Evolutionary conservation across 495 filamentous ascomycete species (phyloP).

Genomic region (Penicillium flavigenum): DNA sequence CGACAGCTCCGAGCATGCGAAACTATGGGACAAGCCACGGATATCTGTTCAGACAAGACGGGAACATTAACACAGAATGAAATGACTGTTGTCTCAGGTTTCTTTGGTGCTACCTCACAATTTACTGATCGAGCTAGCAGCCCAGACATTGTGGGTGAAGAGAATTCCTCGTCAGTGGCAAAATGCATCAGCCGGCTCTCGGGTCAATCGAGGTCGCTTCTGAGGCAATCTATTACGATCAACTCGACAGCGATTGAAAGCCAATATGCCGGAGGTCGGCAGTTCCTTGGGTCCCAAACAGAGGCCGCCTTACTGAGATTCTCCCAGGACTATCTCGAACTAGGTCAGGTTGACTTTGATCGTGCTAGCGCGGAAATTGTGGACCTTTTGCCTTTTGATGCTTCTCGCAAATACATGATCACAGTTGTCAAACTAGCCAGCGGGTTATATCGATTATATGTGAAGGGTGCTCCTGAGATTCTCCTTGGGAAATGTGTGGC

Average conservation of each 20-base stretch:
- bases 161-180: neutral
- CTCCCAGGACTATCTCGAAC: constrained; percentile 52
- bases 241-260: constrained; percentile 60
- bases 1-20: constrained; percentile 56
- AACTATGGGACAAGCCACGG: constrained; percentile 61
- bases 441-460: constrained; percentile 51
- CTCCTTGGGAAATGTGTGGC: constrained; percentile 43
- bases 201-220: constrained; percentile 9
- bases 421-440: constrained; percentile 48
- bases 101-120: constrained; percentile 34
- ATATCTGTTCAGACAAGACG: constrained; percentile 60
- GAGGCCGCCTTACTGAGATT: constrained; percentile 57
- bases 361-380: constrained; percentile 49
- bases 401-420: constrained; percentile 59
- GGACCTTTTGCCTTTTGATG: constrained; percentile 61
- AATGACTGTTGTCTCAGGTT: constrained; percentile 59
- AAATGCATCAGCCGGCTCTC: neutral
- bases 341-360: constrained; percentile 47
- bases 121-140: neutral
- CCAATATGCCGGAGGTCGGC: constrained; percentile 43
- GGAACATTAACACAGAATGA: constrained; percentile 59
- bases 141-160: neutral
- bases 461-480: constrained; percentile 62
- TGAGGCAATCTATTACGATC: constrained; percentile 44
- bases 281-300: constrained; percentile 59